Evolutionary conservation across 805 yeast species (phyloP).

Genomic region (Saccharomycopsis guyanensis): DNA sequence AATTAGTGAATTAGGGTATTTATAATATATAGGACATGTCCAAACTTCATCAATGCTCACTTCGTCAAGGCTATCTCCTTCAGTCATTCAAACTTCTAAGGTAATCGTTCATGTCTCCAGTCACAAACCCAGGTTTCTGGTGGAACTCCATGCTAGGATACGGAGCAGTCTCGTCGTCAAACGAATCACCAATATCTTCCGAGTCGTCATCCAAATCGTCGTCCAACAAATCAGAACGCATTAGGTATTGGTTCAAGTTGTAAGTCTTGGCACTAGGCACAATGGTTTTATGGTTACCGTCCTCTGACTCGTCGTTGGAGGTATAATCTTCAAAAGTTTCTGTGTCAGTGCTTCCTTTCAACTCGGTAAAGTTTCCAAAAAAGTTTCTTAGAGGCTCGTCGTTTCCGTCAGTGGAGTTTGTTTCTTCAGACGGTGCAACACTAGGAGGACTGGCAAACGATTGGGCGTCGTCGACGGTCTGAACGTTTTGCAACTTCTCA

Average conservation of each 20-base stretch:
- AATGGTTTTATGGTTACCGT: conserved; percentile 2
- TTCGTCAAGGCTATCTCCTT: no score
- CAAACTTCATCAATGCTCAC: no score
- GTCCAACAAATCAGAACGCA: conserved; percentile 13
- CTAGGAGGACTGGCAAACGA: not conserved
- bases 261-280: conserved; percentile 15
- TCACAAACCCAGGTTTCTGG: not conserved
- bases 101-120: not conserved
- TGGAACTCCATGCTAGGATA: not conserved
- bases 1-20: no score
- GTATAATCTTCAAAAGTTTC: conserved; percentile 11
- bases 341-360: conserved; percentile 1
- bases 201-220: not conserved
- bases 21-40: no score
- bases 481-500: conserved; percentile 5
- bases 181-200: not conserved
- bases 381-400: conserved; percentile 8
- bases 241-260: conserved; percentile 15
- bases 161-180: not conserved
- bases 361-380: conserved; percentile 7
- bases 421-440: not conserved
- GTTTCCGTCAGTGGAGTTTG: not conserved
- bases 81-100: not conserved
- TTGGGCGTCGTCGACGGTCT: not conserved
- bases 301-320: conserved; percentile 2